Evolutionary conservation across 2,329 filamentous ascomycete genomes (phyloP).

Genomic region (Biscogniauxia sp.): DNA sequence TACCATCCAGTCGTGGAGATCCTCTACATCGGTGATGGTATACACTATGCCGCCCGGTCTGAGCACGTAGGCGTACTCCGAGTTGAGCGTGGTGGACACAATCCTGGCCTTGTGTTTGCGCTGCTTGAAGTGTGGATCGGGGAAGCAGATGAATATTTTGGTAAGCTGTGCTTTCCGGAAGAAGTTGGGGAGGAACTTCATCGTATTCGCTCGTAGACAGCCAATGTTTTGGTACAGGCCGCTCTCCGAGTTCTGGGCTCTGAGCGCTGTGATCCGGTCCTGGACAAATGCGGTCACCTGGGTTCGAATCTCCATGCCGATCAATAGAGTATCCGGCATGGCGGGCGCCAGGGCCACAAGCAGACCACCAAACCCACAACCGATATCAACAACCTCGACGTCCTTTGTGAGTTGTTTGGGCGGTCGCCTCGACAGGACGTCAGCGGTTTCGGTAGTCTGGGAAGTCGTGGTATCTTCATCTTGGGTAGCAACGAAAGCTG

Average conservation of each 20-base stretch:
- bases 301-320: slow-evolving; percentile 89
- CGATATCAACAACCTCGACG: slow-evolving; percentile 93
- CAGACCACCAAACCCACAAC: slow-evolving; percentile 92
- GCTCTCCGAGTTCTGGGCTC: slow-evolving; percentile 57
- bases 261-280: slow-evolving; percentile 79
- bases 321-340: slow-evolving; percentile 76
- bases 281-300: slow-evolving; percentile 90
- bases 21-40: slow-evolving; percentile 96
- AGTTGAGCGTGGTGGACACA: slow-evolving; percentile 81
- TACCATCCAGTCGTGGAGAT: slow-evolving; percentile 92
- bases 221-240: slow-evolving; percentile 78
- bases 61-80: slow-evolving; percentile 89
- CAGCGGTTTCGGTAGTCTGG: slow-evolving; percentile 15
- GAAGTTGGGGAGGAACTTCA: slow-evolving; percentile 99
- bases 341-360: slow-evolving; percentile 80
- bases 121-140: slow-evolving; percentile 96
- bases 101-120: slow-evolving; percentile 97
- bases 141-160: slow-evolving; percentile 97
- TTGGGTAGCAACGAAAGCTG: slow-evolving; percentile 59
- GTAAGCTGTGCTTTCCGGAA: slow-evolving; percentile 77
- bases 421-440: slow-evolving; percentile 10
- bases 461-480: slow-evolving; percentile 27
- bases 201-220: slow-evolving; percentile 88
- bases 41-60: slow-evolving; percentile 84
- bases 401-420: slow-evolving; percentile 55